Evolutionary conservation across 345 rosid genomes (phyloP).

Genomic region (Abelmoschus esculentus): DNA sequence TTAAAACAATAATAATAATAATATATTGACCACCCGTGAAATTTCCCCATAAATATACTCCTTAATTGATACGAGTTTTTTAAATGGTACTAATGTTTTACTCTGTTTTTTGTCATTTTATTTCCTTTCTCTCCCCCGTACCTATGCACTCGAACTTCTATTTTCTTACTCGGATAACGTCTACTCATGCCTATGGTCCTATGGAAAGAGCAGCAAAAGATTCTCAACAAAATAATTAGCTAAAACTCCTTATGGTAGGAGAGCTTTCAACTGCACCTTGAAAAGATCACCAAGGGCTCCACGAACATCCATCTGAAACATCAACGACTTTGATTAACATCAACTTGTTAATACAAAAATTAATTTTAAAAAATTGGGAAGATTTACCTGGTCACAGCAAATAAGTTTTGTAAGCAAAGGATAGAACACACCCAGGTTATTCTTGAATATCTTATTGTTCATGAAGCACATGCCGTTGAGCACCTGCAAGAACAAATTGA

Average conservation of each 20-base stretch:
- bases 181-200: neutral
- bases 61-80: no score
- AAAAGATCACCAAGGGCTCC: slow-evolving; percentile 87
- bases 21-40: no score
- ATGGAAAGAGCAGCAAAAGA: slow-evolving; percentile 10
- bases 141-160: neutral
- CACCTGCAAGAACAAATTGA: slow-evolving; percentile 17
- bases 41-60: no score
- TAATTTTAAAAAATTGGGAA: neutral
- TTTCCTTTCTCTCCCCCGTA: no score
- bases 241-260: slow-evolving; percentile 38
- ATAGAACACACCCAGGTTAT: slow-evolving; percentile 78
- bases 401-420: slow-evolving; percentile 85
- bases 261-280: slow-evolving; percentile 69
- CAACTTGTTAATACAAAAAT: neutral
- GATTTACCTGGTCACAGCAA: slow-evolving; percentile 83
- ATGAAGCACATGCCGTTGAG: slow-evolving; percentile 89
- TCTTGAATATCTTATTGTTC: slow-evolving; percentile 68
- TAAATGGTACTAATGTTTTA: no score
- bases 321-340: neutral
- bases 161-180: neutral
- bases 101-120: no score
- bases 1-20: no score
- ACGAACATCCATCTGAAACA: slow-evolving; percentile 82
- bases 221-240: neutral